Evolutionary conservation across 2,329 filamentous ascomycete genomes (phyloP), one percentile per base, ranked within the genome.

Genomic region (Ceratocystis ficicola): DNA sequence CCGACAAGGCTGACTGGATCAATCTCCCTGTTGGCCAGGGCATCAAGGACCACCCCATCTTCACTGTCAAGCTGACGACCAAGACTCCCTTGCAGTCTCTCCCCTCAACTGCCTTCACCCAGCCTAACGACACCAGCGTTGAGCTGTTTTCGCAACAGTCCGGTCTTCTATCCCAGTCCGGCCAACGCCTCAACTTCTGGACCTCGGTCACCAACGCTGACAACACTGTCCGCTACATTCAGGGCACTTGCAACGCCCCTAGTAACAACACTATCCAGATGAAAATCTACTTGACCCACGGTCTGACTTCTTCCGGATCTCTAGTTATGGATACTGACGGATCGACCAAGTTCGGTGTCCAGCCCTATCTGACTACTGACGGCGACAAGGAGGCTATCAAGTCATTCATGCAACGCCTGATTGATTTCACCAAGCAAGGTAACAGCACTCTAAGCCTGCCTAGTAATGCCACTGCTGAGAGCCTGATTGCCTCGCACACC

Each of bases 171-270:
- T 73, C 77, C 2, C 77, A 80, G 70, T 75, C 75, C 1, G 75
- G 75, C n/a, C 78, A 79, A 69, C 74, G 79, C 20, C 71, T 80
- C 67, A 76, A 77, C 74, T 76, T 77, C 75, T 79, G 77, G 78
- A 77, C 77, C 1, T 76, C 74, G 15, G 73, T 78, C 17, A 82
- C 80, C 64, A 79, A 81, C 68, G 73, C 74, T 46, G 76, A 77
- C 65, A 71, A 79, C 69, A 71, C 74, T 64, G 77, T 79, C 64
- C 76, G 77, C 10, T 71, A 75, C 55, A 77, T 79, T 3, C 73
- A 74, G 8, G 83, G 83, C 73, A 88, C 88, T 71, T 81, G 87
- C 75, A 87, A 86, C 71, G 86, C 86, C 70, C 77, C 76, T 65
- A 84, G 85, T 2, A 88, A 79, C 69, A 74, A 81, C 70, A 75